phyloP scores from a whole-genome alignment of 1,284 basidiomycete genomes.

The Phylloboletellus chloephorus region DNA sequence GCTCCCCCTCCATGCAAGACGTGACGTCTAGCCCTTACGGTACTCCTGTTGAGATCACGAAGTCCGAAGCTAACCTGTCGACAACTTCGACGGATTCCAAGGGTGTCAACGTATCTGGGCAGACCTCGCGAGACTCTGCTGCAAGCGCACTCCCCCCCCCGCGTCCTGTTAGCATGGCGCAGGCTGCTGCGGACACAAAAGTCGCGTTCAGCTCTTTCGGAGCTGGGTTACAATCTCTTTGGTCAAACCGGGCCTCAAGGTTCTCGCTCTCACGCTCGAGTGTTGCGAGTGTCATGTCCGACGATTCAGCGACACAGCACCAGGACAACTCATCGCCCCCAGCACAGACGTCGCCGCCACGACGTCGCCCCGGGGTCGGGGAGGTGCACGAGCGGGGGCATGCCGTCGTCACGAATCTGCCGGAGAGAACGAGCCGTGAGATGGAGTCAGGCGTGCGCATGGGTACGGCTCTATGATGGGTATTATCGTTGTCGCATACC shows the following conservation, averaged over 20 bases:
- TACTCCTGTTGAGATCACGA: slow-evolving; percentile 45
- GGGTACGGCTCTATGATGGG: slow-evolving; percentile 30
- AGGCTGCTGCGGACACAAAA: slow-evolving; percentile 34
- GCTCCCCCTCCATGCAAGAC: slow-evolving; percentile 33
- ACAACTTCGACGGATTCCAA: slow-evolving; percentile 21
- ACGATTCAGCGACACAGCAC: slow-evolving; percentile 17
- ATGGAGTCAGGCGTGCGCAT: slow-evolving; percentile 15
- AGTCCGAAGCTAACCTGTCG: slow-evolving; percentile 38
- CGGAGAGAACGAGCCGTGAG: slow-evolving; percentile 13
- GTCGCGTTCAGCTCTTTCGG: slow-evolving; percentile 46
- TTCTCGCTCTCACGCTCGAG: slow-evolving; percentile 34
- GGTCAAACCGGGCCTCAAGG: slow-evolving; percentile 37
- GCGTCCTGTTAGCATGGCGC: slow-evolving; percentile 30
- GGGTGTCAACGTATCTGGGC: slow-evolving; percentile 27
- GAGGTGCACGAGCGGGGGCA: slow-evolving; percentile 22
- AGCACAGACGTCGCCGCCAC: slow-evolving; percentile 16
- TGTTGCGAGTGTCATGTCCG: slow-evolving; percentile 20
- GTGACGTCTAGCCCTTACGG: slow-evolving; percentile 17
- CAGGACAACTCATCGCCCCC: slow-evolving; percentile 4
- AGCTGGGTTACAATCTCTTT: slow-evolving; percentile 58
- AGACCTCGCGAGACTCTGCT: slow-evolving; percentile 29
- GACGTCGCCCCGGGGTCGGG: slow-evolving; percentile 18
- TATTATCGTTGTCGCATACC: slow-evolving; percentile 2
- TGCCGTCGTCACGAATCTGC: slow-evolving; percentile 1
- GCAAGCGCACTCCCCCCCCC: slow-evolving; percentile 20